Evolutionary conservation across 2,329 filamentous ascomycete species (phyloP), one percentile per base, ranked within the genome.

Genomic region (Geosmithia morbida): DNA sequence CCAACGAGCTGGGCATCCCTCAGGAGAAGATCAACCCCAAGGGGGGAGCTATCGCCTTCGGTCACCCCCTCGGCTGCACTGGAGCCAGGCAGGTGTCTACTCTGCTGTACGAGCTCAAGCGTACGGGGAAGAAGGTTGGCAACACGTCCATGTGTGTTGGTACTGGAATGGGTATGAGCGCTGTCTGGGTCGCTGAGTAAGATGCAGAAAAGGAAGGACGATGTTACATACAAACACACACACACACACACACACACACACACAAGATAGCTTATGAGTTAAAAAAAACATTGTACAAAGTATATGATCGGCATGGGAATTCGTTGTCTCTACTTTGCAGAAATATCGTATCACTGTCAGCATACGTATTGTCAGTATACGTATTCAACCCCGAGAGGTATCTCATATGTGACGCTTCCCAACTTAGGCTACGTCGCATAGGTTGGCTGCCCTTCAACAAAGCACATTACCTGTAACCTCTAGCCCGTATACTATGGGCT

Each of bases 161-260:
- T 46, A 97, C 90, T 2, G 90, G 88, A 47, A 97, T 97, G 92
- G 90, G 90, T 46, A 94, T 96, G 87, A 89, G 88, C 49, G 87
- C 89, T 51, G 83, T 96, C 50, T 96, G 89, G 88, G 89, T 96
- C 54, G 86, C 87, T 2, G 89, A 95, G 72, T 94, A 87, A 54
- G 51, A 16, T 14, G 16, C 3, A 20, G 5, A n/a, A n/a, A 19
- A 42, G 4, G n/a, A 18, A 17, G 2, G 41, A n/a, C n/a, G n/a
- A n/a, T n/a, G n/a, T n/a, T 11, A 43, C 17, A 43, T 18, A 13
- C 16, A 43, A 6, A 11, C 7, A 30, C 29, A 30, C 29, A 30
- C 29, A 11, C 7, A 30, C 6, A 11, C 29, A 30, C 29, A 11
- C 29, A 30, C 29, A 11, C 29, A 30, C 29, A 37, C 17, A 41